A percentile compares a stretch with the other conserved stretches of the same genome.
Conservation (phyloP, 2,329 filamentous ascomycete species). For the Nemania bipapillata region DNA sequence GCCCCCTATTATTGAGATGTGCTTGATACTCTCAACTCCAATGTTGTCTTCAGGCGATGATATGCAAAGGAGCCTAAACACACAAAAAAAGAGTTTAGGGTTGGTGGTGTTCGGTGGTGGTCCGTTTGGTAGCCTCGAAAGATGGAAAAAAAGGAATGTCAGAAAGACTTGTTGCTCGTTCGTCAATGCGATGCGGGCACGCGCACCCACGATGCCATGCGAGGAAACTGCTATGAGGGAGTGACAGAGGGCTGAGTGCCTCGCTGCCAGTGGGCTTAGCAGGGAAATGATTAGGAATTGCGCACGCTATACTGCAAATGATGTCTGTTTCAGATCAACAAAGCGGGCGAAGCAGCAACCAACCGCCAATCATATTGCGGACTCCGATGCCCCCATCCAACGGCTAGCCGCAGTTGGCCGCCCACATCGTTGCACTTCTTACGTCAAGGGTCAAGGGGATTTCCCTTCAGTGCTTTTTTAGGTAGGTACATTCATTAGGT, state of each 20-base stretch:
- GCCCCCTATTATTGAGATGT: neutral
- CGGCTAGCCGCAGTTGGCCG: constrained; percentile 17
- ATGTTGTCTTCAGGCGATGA: neutral
- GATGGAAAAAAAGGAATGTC: neutral
- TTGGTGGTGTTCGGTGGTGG: neutral
- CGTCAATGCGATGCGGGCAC: constrained; percentile 11
- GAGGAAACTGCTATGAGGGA: neutral
- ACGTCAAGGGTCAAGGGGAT: constrained; percentile 6
- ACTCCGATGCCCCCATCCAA: neutral
- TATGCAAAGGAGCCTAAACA: constrained; percentile 4
- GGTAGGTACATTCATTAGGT: constrained; percentile 11
- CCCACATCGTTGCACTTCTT: neutral
- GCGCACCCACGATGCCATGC: neutral
- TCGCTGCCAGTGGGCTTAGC: constrained; percentile 10
- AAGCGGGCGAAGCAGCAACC: constrained; percentile 38
- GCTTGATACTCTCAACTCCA: no score
- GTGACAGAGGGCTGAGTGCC: neutral
- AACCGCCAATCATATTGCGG: constrained; percentile 29
- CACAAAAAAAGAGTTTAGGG: neutral
- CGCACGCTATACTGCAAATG: constrained; percentile 19
- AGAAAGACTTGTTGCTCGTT: neutral
- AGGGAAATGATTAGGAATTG: constrained; percentile 32
- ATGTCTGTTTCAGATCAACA: constrained; percentile 41
- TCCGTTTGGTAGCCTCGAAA: neutral
- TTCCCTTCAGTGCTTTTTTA: neutral